These are phyloP conservation scores for Aspergillus hiratsukae DNA, from an alignment of 2,329 filamentous ascomycete species.

Conservation along the genomic window DNA sequence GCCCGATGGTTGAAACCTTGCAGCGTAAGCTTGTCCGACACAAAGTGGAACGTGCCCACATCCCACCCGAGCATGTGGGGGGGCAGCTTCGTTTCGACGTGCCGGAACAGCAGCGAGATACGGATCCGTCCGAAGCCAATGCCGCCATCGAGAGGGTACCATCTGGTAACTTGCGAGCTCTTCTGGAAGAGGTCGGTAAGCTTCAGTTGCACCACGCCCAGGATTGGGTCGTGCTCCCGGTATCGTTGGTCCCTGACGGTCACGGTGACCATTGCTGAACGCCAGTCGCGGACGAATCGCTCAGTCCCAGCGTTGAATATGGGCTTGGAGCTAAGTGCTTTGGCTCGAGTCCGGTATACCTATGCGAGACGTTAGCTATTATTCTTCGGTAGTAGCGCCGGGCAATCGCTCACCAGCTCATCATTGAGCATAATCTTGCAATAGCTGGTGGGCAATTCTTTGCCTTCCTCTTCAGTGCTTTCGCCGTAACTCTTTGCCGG, in stretches of 20 bases:
- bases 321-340: constrained; percentile 88
- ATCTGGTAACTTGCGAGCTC: constrained; percentile 78
- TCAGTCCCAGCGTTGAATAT: constrained; percentile 98
- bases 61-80: constrained; percentile 86
- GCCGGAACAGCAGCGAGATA: constrained; percentile 85
- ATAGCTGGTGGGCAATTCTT: constrained; percentile 80
- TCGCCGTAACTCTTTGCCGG: constrained; percentile 82
- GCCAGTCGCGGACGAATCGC: constrained; percentile 88
- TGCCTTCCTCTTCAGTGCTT: constrained; percentile 76
- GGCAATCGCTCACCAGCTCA: constrained; percentile 56
- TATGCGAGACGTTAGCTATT: constrained; percentile 22
- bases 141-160: constrained; percentile 95
- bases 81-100: constrained; percentile 80
- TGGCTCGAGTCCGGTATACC: constrained; percentile 88
- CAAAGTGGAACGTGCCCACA: constrained; percentile 89
- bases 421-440: constrained; percentile 91
- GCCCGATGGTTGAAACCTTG: constrained; percentile 57
- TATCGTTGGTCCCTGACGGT: constrained; percentile 85
- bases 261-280: constrained; percentile 77
- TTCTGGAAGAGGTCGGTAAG: constrained; percentile 83
- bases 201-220: constrained; percentile 86
- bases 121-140: constrained; percentile 87
- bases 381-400: neutral
- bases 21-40: constrained; percentile 64
- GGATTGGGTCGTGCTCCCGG: constrained; percentile 87